These are phyloP conservation scores for Leucocoprinus sp. DNA, from an alignment of 768 basidiomycete species.

Conservation along the genomic window DNA sequence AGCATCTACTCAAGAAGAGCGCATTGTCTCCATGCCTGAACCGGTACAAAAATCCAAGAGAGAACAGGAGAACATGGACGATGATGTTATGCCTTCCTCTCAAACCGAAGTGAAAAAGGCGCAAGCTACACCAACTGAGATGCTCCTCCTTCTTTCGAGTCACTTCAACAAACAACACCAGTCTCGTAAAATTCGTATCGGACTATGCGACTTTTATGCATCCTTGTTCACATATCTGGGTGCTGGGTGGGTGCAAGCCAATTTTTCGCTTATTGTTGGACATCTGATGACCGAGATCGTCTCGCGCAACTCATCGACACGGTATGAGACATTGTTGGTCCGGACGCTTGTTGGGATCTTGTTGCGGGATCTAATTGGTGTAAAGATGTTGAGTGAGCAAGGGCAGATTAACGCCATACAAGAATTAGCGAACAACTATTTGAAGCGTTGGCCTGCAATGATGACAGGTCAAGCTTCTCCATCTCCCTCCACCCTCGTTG, in stretches of 20 bases:
- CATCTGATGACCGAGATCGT: conserved; percentile 80
- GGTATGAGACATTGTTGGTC: conserved; percentile 69
- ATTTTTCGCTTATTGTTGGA: conserved; percentile 70
- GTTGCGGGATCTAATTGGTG: conserved; percentile 79
- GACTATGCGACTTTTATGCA: conserved; percentile 84
- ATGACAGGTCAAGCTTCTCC: conserved; percentile 81
- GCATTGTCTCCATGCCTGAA: conserved; percentile 37
- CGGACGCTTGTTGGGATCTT: conserved; percentile 70
- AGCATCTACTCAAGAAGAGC: conserved; percentile 70
- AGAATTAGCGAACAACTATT: conserved; percentile 71
- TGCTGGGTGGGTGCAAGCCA: conserved; percentile 65
- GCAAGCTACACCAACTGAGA: conserved; percentile 65
- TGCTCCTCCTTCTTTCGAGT: conserved; percentile 71
- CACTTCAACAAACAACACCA: conserved; percentile 72
- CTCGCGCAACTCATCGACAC: conserved; percentile 41
- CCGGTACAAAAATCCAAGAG: conserved; percentile 54
- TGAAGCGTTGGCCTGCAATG: conserved; percentile 90
- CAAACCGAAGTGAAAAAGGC: conserved; percentile 53
- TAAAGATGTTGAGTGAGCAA: conserved; percentile 85
- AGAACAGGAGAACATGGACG: conserved; percentile 52
- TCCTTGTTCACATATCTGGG: conserved; percentile 73
- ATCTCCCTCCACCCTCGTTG: conserved; percentile 53
- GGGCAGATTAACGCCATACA: conserved; percentile 89
- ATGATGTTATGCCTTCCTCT: conserved; percentile 36
- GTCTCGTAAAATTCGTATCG: conserved; percentile 68